phyloP scores from a whole-genome alignment of 2,329 filamentous ascomycete species.

The Lachnum nothofagi region DNA sequence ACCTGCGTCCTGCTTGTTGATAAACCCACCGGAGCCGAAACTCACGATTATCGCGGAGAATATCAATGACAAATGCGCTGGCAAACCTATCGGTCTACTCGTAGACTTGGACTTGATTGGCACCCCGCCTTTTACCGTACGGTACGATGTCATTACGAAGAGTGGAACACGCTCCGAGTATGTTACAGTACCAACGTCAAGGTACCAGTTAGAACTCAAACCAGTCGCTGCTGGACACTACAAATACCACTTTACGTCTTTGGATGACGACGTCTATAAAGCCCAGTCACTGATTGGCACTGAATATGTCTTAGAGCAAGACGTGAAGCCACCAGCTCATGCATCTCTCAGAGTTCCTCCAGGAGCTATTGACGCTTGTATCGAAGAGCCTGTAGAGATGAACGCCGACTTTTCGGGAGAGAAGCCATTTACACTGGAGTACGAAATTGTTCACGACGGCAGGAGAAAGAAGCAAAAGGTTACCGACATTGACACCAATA shows the following conservation, averaged over 20 bases:
- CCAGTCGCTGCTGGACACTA: slow-evolving; percentile 79
- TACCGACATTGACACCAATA: slow-evolving; percentile 55
- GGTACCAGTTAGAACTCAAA: slow-evolving; percentile 78
- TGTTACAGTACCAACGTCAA: slow-evolving; percentile 61
- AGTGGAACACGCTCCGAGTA: slow-evolving; percentile 40
- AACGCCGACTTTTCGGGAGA: slow-evolving; percentile 75
- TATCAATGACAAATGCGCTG: slow-evolving; percentile 91
- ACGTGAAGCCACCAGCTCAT: slow-evolving; percentile 86
- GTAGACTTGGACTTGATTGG: slow-evolving; percentile 88
- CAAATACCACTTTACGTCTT: slow-evolving; percentile 75
- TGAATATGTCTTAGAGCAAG: slow-evolving; percentile 68
- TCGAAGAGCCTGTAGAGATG: slow-evolving; percentile 73
- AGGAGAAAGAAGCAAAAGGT: slow-evolving; percentile 68
- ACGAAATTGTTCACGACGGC: slow-evolving; percentile 85
- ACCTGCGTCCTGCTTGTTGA: slow-evolving; percentile 84
- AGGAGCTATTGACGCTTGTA: slow-evolving; percentile 63
- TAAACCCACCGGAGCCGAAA: slow-evolving; percentile 85
- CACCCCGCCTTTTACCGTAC: slow-evolving; percentile 82
- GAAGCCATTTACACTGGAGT: slow-evolving; percentile 82
- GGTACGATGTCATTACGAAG: slow-evolving; percentile 66
- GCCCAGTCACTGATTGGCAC: slow-evolving; percentile 56
- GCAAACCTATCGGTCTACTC: slow-evolving; percentile 83
- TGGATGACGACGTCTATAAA: slow-evolving; percentile 78
- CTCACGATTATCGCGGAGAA: slow-evolving; percentile 69
- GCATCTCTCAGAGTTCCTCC: slow-evolving; percentile 60